phyloP scores from a whole-genome alignment of 148 eudicot genomes.

The Rhododendron griersonianum region DNA sequence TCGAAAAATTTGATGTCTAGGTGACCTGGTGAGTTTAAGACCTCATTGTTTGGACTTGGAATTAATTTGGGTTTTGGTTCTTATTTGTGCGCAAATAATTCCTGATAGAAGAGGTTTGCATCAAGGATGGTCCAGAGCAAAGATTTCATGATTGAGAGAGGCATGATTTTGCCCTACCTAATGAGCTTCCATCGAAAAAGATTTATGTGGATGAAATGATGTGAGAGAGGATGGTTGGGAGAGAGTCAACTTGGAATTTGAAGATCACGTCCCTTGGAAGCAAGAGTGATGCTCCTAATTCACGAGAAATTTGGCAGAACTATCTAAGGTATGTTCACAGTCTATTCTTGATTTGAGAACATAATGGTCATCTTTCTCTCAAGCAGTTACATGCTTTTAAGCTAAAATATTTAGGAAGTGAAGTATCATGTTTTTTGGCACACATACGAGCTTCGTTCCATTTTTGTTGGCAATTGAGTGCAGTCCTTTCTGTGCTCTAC shows the following conservation, averaged over 20 bases:
- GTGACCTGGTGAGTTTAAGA: neutral
- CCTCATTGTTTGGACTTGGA: neutral
- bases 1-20: neutral
- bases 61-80: neutral
- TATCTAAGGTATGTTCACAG: neutral
- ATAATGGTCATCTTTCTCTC: neutral
- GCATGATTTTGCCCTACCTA: conserved; percentile 6
- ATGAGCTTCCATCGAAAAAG: neutral
- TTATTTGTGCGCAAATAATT: neutral
- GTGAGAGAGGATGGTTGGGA: neutral
- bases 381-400: too few relatives aligned
- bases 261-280: neutral
- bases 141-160: neutral
- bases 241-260: neutral
- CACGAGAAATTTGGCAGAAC: neutral
- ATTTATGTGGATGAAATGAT: neutral
- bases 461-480: neutral
- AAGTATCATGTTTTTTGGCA: neutral
- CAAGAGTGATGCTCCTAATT: neutral
- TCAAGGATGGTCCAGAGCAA: neutral
- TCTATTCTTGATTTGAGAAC: neutral
- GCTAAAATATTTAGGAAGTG: too few relatives aligned
- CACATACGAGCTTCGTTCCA: neutral
- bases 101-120: neutral
- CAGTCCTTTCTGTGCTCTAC: neutral